Base-by-base conservation (phyloP, 2,329 filamentous ascomycete species). In the Ophiostoma fasciatum region DNA sequence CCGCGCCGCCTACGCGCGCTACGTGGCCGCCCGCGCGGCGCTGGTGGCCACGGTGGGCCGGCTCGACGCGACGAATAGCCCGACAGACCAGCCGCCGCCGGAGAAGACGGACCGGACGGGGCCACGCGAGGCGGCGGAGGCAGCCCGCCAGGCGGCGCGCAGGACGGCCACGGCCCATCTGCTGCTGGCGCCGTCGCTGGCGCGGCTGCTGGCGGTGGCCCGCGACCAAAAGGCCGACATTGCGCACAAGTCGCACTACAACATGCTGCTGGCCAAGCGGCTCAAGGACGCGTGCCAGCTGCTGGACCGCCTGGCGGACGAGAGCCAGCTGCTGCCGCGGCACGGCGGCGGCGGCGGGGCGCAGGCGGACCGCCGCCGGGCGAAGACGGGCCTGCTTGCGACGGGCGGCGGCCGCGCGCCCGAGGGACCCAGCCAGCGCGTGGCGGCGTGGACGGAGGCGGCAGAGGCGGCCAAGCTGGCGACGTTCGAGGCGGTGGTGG, bases 381-480 rank as follows among this genome's bases (percentile, higher is more conserved):
- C 53, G 28, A 46, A 51, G 13, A 54, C 57, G 17, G 53, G 54
- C n/a, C 59, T 60, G 28, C 59, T 68, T 34, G 58, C 56, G 2
- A 33, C 33, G 11, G 28, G 51, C 4, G 46, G 47, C n/a, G 47
- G 55, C 1, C 57, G 61, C 34, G 52, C 53, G 17, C 50, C 57
- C 13, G 57, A 61, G 29, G 51, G 64, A 4, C 55, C 60, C 15
- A 53, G 49, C 22, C 42, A 37, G 12, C 59, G 61, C 29, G 59
- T 72, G 33, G 62, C 64, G 42, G 65, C 66, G 9, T 79, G 74
- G 74, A 62, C 72, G 8, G 64, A 62, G 45, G 71, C 74, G 2
- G 66, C 71, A 2, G 67, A 77, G 38, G 62, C 69, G 4, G 70
- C 72, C 45, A 74, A 73, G 45, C 68, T 74, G 36, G 55, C 62